Base-by-base conservation (phyloP, 2,329 filamentous ascomycete genomes). In the Microsporum canis region DNA sequence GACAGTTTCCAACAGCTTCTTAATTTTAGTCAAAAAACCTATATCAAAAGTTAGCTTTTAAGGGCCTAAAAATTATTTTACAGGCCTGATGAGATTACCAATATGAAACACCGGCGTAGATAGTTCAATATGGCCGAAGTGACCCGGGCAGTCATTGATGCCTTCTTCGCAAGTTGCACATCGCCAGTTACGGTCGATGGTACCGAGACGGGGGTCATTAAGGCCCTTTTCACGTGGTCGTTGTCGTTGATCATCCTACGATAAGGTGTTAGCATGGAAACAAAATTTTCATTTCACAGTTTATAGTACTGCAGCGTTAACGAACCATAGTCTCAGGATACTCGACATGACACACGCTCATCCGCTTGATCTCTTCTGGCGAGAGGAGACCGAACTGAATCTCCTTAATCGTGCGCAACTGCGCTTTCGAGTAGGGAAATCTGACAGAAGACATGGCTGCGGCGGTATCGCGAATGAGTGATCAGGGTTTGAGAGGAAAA, bases 341-440 rank as follows among this genome's bases (percentile, higher is more conserved):
- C 75, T 94, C 84, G 73, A 99, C 92, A 75, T 96, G 89, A 68
- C 87, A 88, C 65, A 97, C 92, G 77, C 91, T 96, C 90, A 97
- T 95, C 71, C 88, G 91, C 81, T 99, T 97, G 77, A 97, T 96
- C 80, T 99, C 95, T 75, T 99, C 94, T 31, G 94, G 94, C 39
- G 94, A 95, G 76, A 99, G 84, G 73, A 99, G 84, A 72, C 94
- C 94, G 73, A 99, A 99, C 81, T 99, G 95, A 70, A 99, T 96
- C 82, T 99, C 95, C 82, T 96, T 88, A 71, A 99, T 91, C 67
- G 88, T 95, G 82, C 94, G 92, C 83, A 97, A 83, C 76, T 91
- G 91, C 84, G 89, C 91, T 83, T 88, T 91, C 75, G 89, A 96
- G 78, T 91, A 89, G 72, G 88, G 82, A 73, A 96, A 96, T 74